Percentiles rank a stretch among this genome's conserved stretches.
phyloP scores from a whole-genome alignment of 306 rosid genomes.

The Benincasa hispida region DNA sequence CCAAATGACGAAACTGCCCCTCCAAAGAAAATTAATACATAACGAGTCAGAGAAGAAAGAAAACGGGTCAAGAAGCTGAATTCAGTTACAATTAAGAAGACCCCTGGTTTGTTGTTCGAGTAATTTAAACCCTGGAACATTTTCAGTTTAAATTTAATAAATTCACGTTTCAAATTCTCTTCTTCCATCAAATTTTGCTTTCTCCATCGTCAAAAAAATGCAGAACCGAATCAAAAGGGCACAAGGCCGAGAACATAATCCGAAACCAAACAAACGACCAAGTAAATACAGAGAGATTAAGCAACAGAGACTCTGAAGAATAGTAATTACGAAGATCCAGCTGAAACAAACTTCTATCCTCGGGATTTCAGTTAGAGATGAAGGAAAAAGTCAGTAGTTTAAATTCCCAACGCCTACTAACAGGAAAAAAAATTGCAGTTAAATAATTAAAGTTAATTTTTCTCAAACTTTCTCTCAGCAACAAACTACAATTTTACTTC shows the following conservation, averaged over 20 bases:
- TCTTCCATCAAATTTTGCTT: neutral
- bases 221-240: neutral
- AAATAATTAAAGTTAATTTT: neutral
- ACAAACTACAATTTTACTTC: neutral
- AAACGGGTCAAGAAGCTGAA: constrained; percentile 4
- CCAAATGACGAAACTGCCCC: constrained; percentile 40
- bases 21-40: neutral
- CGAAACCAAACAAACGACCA: neutral
- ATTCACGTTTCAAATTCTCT: neutral
- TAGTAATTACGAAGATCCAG: neutral
- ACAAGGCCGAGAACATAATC: neutral
- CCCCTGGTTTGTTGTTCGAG: neutral
- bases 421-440: neutral
- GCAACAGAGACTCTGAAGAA: neutral
- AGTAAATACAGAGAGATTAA: neutral
- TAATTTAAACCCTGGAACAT: neutral
- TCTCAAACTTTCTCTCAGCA: neutral
- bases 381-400: neutral
- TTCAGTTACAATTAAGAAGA: neutral
- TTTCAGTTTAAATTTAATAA: neutral
- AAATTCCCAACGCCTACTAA: neutral
- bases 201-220: neutral
- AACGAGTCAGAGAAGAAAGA: neutral
- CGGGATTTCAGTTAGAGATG: neutral
- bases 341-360: neutral